A percentile compares a stretch with the other conserved stretches of the same genome.
Evolutionary conservation across 1,284 basidiomycete species (phyloP).

Genomic region (Sporisorium exsertum): DNA sequence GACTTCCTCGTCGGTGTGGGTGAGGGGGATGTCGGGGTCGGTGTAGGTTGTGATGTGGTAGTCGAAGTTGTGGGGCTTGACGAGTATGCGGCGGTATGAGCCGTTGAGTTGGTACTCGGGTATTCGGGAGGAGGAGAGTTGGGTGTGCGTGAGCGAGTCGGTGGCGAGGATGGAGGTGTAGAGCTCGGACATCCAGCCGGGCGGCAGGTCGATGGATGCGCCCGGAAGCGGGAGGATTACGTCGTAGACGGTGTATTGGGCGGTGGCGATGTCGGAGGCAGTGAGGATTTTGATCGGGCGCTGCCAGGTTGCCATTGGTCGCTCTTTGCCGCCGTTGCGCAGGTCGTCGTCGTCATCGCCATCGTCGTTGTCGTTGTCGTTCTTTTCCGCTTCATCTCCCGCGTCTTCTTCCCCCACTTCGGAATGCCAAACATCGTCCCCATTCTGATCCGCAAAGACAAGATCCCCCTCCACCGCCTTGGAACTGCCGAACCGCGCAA

Average conservation of each 20-base stretch:
- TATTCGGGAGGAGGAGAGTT: slow-evolving; percentile 76
- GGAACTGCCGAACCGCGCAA: slow-evolving; percentile 81
- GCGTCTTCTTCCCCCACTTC: slow-evolving; percentile 3
- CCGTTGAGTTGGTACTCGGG: slow-evolving; percentile 88
- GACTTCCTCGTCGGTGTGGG: slow-evolving; percentile 94
- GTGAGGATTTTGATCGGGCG: slow-evolving; percentile 81
- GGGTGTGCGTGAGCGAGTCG: slow-evolving; percentile 88
- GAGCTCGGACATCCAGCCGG: slow-evolving; percentile 81
- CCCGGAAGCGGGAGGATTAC: slow-evolving; percentile 96
- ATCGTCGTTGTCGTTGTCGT: slow-evolving; percentile 29
- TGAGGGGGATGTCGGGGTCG: slow-evolving; percentile 88
- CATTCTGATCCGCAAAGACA: slow-evolving; percentile 65
- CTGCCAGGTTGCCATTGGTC: slow-evolving; percentile 54
- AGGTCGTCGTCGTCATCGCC: slow-evolving; percentile 29
- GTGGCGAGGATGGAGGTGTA: slow-evolving; percentile 82
- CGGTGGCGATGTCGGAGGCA: slow-evolving; percentile 76
- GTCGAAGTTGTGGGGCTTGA: slow-evolving; percentile 81
- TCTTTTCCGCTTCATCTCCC: slow-evolving; percentile 5
- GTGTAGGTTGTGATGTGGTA: slow-evolving; percentile 89
- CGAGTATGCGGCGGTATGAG: slow-evolving; percentile 90
- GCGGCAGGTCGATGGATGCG: slow-evolving; percentile 88
- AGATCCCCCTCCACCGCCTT: slow-evolving; percentile 83
- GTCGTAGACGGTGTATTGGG: slow-evolving; percentile 86
- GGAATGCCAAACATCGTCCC: slow-evolving; percentile 21
- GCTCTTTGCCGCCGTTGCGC: slow-evolving; percentile 19